Base-by-base conservation (phyloP, 805 yeast genomes). In the Ogataea paraovalis region DNA sequence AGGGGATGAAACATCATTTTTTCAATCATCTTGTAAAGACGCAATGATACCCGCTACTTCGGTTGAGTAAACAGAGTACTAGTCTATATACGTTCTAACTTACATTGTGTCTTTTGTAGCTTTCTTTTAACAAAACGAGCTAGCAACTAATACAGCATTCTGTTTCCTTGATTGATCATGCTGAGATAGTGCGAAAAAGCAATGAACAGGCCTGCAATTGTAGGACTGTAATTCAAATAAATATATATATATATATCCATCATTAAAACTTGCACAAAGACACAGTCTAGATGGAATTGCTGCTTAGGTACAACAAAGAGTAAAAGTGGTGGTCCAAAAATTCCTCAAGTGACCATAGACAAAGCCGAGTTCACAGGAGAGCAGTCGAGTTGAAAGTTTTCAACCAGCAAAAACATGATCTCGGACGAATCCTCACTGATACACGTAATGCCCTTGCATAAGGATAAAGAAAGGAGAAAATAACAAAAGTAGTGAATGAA, bases 371-470 rank as follows among this genome's bases (percentile, higher is more conserved):
- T 59, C 67, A 66, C 67, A 67, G 68, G 80, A 80, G 83, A 83
- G 81, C 78, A 79, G 85, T 96, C 91, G 80, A 72, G 91, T 94
- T 86, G 85, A 83, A 82, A 88, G 91, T 88, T 94, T 92, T 94
- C 97, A 94, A 92, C 97, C 96, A 92, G 99, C 99, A 92, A 92
- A 92, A 88, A 94, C 98, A 92, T 96, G 96, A 91, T 90, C 99
- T 92, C 99, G 98, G 99, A 94, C 97, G 96, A 91, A 90, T 94
- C 99, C 98, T 92, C 99, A 92, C 96, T 91, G 98, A 92, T 90
- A 89, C 96, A 96, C 96, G 98, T 94, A 92, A 90, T 92, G 96
- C 98, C 98, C 99, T 85, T 86, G 99, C 98, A 92, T 89, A 92
- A 92, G 85, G 97, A 91, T 57, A 42, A 44, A 42, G 54, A 55